Evolutionary conservation across 768 basidiomycete species (phyloP).

Genomic region (Termitomyces sp.): DNA sequence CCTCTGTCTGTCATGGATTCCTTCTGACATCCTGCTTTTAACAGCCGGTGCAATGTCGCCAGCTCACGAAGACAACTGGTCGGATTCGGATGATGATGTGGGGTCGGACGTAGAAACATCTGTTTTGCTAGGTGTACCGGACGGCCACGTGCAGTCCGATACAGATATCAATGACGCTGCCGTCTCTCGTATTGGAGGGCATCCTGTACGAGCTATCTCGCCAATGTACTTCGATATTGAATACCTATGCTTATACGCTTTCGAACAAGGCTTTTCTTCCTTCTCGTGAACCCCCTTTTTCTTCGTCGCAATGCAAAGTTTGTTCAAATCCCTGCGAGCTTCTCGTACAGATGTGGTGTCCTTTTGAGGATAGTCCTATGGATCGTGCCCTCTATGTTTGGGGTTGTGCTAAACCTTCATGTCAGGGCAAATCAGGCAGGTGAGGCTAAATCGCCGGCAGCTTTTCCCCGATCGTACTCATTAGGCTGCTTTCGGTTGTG

Average conservation of each 20-base stretch:
- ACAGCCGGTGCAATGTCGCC: constrained; percentile 29
- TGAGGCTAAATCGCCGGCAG: constrained; percentile 28
- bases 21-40: constrained; percentile 14
- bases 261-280: constrained; percentile 66
- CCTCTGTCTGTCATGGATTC: constrained; percentile 13
- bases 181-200: constrained; percentile 86
- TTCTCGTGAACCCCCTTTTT: constrained; percentile 51
- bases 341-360: constrained; percentile 86
- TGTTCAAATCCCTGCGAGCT: constrained; percentile 77
- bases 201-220: constrained; percentile 70
- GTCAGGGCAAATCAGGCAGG: constrained; percentile 78
- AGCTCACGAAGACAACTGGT: constrained; percentile 57
- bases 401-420: constrained; percentile 66
- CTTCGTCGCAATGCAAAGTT: constrained; percentile 63
- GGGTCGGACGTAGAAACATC: constrained; percentile 56
- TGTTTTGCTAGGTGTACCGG: constrained; percentile 76
- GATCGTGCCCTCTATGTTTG: constrained; percentile 84
- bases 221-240: constrained; percentile 41
- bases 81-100: constrained; percentile 72
- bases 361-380: constrained; percentile 78
- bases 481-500: constrained; percentile 4
- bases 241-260: constrained; percentile 38
- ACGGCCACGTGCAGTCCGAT: constrained; percentile 55
- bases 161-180: constrained; percentile 67
- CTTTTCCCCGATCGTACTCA: constrained; percentile 7